Evolutionary conservation across 257 asterid species (phyloP).

Genomic region (Solanum sejunctum): DNA sequence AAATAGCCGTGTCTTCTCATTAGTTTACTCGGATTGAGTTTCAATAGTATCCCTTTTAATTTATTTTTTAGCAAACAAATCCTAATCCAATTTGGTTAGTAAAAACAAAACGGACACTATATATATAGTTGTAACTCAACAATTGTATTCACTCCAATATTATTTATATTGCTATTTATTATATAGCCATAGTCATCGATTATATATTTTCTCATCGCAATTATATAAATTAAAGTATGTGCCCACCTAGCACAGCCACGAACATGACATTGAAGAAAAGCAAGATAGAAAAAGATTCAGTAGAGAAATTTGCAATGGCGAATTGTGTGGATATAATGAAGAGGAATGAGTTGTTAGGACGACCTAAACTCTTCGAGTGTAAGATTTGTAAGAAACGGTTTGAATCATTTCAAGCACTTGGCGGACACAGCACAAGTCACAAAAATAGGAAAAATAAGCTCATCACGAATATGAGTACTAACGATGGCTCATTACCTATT

Average conservation of each 20-base stretch:
- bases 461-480: no score
- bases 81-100: no score
- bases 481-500: neutral
- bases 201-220: neutral
- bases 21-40: no score
- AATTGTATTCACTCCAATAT: neutral
- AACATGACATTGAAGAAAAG: neutral
- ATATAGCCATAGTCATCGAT: neutral
- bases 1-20: no score
- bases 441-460: neutral
- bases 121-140: neutral
- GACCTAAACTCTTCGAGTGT: neutral
- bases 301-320: neutral
- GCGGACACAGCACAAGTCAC: neutral
- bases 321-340: neutral
- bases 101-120: no score
- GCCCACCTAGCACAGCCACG: neutral
- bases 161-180: neutral
- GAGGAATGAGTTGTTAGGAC: neutral
- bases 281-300: neutral
- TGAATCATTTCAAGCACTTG: neutral
- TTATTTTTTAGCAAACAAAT: no score
- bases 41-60: no score
- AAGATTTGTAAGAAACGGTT: neutral
- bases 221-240: neutral